Conservation (phyloP, 768 basidiomycete genomes). For the Pleurotus pulmonarius region DNA sequence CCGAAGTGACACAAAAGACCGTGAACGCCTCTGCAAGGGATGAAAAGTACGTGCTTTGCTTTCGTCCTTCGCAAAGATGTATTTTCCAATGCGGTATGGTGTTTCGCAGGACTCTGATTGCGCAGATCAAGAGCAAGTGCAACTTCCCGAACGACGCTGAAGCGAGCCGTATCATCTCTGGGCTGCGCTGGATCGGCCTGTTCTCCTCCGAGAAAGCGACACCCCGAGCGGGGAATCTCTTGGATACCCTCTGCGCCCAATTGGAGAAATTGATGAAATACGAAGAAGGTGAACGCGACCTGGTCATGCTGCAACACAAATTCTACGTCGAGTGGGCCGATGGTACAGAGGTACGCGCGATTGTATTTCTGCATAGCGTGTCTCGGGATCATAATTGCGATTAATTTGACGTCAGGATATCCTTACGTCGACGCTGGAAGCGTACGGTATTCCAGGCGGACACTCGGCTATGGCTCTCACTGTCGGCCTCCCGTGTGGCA, state of each 20-base stretch:
- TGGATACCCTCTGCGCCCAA: slow-evolving; percentile 90
- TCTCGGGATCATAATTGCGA: neutral
- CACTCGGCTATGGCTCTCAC: slow-evolving; percentile 89
- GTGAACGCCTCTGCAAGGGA: slow-evolving; percentile 61
- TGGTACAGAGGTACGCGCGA: slow-evolving; percentile 55
- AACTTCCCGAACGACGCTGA: slow-evolving; percentile 72
- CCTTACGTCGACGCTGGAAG: slow-evolving; percentile 87
- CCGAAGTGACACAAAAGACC: slow-evolving; percentile 74
- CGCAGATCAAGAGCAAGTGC: slow-evolving; percentile 65
- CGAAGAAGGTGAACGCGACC: slow-evolving; percentile 85
- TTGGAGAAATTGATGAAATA: slow-evolving; percentile 94
- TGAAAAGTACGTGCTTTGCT: slow-evolving; percentile 53
- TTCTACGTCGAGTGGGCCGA: slow-evolving; percentile 90
- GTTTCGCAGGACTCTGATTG: slow-evolving; percentile 59
- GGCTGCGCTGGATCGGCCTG: slow-evolving; percentile 90
- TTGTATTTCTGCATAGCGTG: neutral
- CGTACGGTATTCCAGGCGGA: slow-evolving; percentile 76
- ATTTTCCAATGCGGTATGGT: slow-evolving; percentile 7
- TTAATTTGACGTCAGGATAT: slow-evolving; percentile 50
- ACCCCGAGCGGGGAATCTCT: slow-evolving; percentile 68
- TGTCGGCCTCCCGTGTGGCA: slow-evolving; percentile 92
- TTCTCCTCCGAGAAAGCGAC: slow-evolving; percentile 68
- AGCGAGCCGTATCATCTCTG: slow-evolving; percentile 76
- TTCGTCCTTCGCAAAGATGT: neutral
- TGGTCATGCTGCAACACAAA: slow-evolving; percentile 98